Percentiles rank a stretch among this genome's conserved stretches.
phyloP scores from a whole-genome alignment of 139 green algal species.

The Auxenochlorella pyrenoidosa region DNA sequence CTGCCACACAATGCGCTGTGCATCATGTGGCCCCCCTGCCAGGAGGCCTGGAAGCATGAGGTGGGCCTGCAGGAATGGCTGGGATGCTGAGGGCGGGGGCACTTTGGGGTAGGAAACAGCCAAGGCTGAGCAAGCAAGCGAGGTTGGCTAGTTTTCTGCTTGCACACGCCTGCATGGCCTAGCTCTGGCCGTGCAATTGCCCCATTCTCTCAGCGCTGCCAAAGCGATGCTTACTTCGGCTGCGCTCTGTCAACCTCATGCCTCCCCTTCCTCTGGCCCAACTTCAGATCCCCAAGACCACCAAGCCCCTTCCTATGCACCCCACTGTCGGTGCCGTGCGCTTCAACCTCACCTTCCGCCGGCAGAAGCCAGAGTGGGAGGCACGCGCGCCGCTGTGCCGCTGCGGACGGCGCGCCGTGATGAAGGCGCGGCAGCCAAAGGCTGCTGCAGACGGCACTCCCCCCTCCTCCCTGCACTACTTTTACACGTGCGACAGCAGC shows the following conservation, averaged over 20 bases:
- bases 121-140: background rate
- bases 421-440: slow-evolving; percentile 31
- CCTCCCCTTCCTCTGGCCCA: background rate
- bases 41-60: slow-evolving; percentile 51
- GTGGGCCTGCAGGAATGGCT: background rate
- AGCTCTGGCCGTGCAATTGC: too few relatives aligned
- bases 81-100: background rate
- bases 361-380: slow-evolving; percentile 33
- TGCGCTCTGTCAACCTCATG: background rate
- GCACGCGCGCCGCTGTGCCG: slow-evolving; percentile 32
- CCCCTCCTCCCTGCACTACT: background rate
- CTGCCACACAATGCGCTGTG: slow-evolving; percentile 54
- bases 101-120: background rate
- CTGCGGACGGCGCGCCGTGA: slow-evolving; percentile 29
- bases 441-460: too few relatives aligned
- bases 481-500: slow-evolving; percentile 38
- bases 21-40: slow-evolving; percentile 40
- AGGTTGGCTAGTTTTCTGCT: background rate
- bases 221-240: background rate
- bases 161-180: background rate
- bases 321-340: slow-evolving; percentile 22
- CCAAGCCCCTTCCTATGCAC: slow-evolving; percentile 13
- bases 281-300: slow-evolving; percentile 44
- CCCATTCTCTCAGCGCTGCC: too few relatives aligned
- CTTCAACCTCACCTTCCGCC: slow-evolving; percentile 55